Conservation (phyloP, 352 stramenopile genomes). For the Pythium sp. region DNA sequence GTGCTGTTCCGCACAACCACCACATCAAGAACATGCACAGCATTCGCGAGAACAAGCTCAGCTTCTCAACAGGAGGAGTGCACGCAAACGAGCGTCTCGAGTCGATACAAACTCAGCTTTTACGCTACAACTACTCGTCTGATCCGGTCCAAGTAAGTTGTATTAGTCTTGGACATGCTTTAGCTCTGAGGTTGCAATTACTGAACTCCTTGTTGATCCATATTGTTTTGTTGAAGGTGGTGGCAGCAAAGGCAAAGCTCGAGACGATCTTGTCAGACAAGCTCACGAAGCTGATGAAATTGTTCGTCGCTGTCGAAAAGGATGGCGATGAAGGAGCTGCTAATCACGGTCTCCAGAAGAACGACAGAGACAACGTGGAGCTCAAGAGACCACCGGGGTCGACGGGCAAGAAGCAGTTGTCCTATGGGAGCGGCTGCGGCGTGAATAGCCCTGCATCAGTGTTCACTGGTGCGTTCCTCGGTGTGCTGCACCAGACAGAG, state of each 20-base stretch:
- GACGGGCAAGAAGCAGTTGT: background rate
- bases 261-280: slow-evolving; percentile 28
- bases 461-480: slow-evolving; percentile 42
- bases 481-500: slow-evolving; percentile 47
- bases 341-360: slow-evolving; percentile 9
- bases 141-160: slow-evolving; percentile 37
- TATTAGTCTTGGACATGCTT: background rate
- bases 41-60: slow-evolving; percentile 43
- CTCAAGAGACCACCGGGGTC: slow-evolving; percentile 1
- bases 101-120: slow-evolving; percentile 28
- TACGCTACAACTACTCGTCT: slow-evolving; percentile 47
- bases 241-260: slow-evolving; percentile 30
- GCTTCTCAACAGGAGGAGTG: slow-evolving; percentile 2
- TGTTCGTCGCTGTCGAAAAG: slow-evolving; percentile 15
- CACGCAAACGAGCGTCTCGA: slow-evolving; percentile 6
- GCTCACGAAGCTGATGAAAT: slow-evolving; percentile 30
- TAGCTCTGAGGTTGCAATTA: background rate
- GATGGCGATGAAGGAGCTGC: background rate
- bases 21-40: slow-evolving; percentile 62
- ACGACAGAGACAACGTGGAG: slow-evolving; percentile 5
- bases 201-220: background rate
- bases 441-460: slow-evolving; percentile 32
- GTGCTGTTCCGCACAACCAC: slow-evolving; percentile 11
- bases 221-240: slow-evolving; percentile 18
- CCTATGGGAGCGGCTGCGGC: slow-evolving; percentile 37